A percentile compares a stretch with the other conserved stretches of the same genome.
Conservation (phyloP, 345 rosid species). For the sweet orange (Citrus sinensis) region DVS_A1.0 CM039161.1:423501-424000, state of each 20-base stretch:
- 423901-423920: conserved; percentile 22
- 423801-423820: conserved; percentile 18
- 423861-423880: neutral
- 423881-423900: conserved; percentile 5
- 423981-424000: conserved; percentile 64
- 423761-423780: neutral
- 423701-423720: neutral
- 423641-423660: conserved; percentile 11
- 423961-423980: conserved; percentile 70
- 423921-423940: conserved; percentile 60
- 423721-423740: conserved; percentile 7
- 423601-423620: neutral
- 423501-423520: conserved; percentile 16
- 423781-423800: conserved; percentile 15
- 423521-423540: conserved; percentile 7
- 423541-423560: neutral
- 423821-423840: neutral
- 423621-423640: neutral
- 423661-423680: too few relatives aligned
- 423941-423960: conserved; percentile 68
- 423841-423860: neutral
- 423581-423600: neutral
- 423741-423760: conserved; percentile 19
- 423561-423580: neutral
- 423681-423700: too few relatives aligned